These are phyloP conservation scores for Yarrowia keelungensis DNA, from an alignment of 805 yeast species.

Conservation along the genomic window DNA sequence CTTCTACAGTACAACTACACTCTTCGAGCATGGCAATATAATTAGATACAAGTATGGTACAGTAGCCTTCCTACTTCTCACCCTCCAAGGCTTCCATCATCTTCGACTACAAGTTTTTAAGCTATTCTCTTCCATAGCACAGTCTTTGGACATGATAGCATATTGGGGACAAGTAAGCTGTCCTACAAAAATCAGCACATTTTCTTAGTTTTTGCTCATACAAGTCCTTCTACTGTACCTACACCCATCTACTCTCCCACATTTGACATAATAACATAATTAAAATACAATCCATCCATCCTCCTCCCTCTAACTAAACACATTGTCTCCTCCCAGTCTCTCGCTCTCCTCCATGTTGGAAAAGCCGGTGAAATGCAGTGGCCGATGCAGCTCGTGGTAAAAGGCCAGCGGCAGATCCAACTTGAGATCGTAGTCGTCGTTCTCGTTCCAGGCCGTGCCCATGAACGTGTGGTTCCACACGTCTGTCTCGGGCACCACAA, in stretches of 20 bases:
- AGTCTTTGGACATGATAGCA: no score
- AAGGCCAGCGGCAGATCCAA: slow-evolving; percentile 81
- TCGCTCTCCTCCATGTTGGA: slow-evolving; percentile 30
- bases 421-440: slow-evolving; percentile 66
- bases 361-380: slow-evolving; percentile 82
- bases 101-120: no score
- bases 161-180: no score
- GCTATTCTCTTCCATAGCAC: no score
- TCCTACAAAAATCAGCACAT: no score
- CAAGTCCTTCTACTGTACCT: neutral
- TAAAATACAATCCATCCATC: neutral
- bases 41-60: no score
- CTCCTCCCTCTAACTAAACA: slow-evolving; percentile 17
- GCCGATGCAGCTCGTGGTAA: slow-evolving; percentile 87
- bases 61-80: no score
- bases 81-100: no score
- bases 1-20: no score
- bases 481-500: slow-evolving; percentile 81
- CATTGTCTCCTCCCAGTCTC: slow-evolving; percentile 18
- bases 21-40: no score
- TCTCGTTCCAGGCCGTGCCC: slow-evolving; percentile 80
- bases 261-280: neutral
- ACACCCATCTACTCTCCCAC: neutral
- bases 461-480: slow-evolving; percentile 92
- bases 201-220: no score